These are phyloP conservation scores for Boletus tomentosulus DNA, from an alignment of 768 basidiomycete species.

Conservation along the genomic window DNA sequence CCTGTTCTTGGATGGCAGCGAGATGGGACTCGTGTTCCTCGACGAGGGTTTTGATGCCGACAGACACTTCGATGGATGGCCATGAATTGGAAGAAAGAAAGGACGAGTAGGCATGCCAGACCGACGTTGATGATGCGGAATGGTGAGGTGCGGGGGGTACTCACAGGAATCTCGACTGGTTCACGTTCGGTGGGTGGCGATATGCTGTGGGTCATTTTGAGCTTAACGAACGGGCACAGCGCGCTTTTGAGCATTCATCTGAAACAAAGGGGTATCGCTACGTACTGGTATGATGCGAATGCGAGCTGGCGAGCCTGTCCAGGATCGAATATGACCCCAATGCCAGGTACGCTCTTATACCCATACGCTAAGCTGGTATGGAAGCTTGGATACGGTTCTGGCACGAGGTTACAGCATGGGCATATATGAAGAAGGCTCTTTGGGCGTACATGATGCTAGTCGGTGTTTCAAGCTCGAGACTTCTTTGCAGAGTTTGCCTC, in stretches of 20 bases:
- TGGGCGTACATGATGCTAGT: neutral
- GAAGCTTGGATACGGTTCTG: neutral
- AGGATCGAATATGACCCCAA: neutral
- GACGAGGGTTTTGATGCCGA: slow-evolving; percentile 13
- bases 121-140: neutral
- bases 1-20: slow-evolving; percentile 6
- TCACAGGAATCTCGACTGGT: slow-evolving; percentile 4
- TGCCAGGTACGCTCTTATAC: too few relatives aligned
- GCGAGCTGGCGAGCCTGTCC: neutral
- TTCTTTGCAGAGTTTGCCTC: neutral
- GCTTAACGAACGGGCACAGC: neutral
- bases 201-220: neutral
- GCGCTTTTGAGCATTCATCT: neutral
- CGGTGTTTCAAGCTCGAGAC: neutral
- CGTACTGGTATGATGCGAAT: neutral
- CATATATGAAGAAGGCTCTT: neutral
- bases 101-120: slow-evolving; percentile 6
- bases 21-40: slow-evolving; percentile 15
- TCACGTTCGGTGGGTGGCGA: neutral
- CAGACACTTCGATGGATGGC: slow-evolving; percentile 8
- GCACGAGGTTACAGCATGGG: slow-evolving; percentile 14
- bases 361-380: neutral
- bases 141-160: too few relatives aligned
- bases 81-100: slow-evolving; percentile 14
- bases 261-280: neutral